These are phyloP conservation scores for Hypholoma sublateritium DNA, from an alignment of 768 basidiomycete species.

Conservation along the genomic window DNA sequence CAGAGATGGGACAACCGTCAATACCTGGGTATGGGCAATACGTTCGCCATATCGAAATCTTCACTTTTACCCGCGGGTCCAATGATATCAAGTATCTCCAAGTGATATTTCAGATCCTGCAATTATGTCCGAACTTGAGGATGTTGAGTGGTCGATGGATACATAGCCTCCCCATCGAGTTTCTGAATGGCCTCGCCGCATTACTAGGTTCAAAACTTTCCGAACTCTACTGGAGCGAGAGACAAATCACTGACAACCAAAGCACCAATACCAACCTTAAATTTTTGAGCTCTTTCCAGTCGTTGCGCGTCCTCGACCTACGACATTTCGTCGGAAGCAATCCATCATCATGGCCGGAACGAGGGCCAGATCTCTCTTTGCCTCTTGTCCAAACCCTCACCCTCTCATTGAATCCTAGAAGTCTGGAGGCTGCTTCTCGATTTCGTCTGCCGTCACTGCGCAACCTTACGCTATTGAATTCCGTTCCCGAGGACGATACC, in stretches of 20 bases:
- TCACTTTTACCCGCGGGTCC: conserved; percentile 43
- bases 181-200: conserved; percentile 38
- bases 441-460: conserved; percentile 43
- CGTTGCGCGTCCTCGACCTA: conserved; percentile 46
- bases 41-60: conserved; percentile 48
- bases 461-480: conserved; percentile 40
- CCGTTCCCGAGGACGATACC: conserved; percentile 15
- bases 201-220: conserved; percentile 41
- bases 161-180: conserved; percentile 40
- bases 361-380: conserved; percentile 27
- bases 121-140: conserved; percentile 43
- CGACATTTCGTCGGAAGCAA: conserved; percentile 36
- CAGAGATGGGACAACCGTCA: background rate
- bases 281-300: conserved; percentile 40
- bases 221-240: conserved; percentile 46
- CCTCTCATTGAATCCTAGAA: conserved; percentile 36
- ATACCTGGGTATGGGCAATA: conserved; percentile 39
- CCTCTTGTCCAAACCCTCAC: conserved; percentile 44
- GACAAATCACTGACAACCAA: conserved; percentile 13
- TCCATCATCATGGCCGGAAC: conserved; percentile 13
- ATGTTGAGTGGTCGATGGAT: conserved; percentile 49
- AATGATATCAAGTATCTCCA: conserved; percentile 37
- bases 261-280: conserved; percentile 28
- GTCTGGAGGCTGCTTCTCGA: conserved; percentile 35
- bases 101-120: conserved; percentile 43